Evolutionary conservation across 176 grass and related monocot genomes (phyloP), one percentile per base, ranked within the genome.

Genomic region (Urochloa ruziziensis): DNA sequence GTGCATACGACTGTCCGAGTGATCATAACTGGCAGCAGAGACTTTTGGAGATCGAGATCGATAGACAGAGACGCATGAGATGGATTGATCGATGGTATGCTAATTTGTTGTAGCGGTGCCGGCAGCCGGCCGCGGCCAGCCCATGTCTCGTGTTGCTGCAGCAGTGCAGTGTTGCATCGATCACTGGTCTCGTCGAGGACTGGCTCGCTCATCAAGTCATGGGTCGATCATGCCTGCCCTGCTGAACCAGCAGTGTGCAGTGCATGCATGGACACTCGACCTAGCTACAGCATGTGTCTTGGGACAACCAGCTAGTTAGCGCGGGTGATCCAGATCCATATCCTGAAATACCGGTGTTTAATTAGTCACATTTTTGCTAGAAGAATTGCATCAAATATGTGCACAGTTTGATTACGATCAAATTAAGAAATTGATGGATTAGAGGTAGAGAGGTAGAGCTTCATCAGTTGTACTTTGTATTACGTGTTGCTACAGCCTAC

Each of bases 101-200:
- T 43, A 0, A 10, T 8, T 66, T 67, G 34, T 8, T 60, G 51
- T 48, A 70, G 39, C 75, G n/a, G n/a, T 10, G n/a, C 69, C 43
- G 2, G n/a, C n/a, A n/a, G n/a, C n/a, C n/a, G n/a, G 53, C 25
- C 14, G 40, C 43, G 46, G 44, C 39, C 63, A 39, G 15, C 12
- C 28, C 84, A 60, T 81, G 85, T 56, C 44, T 76, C 29, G 36
- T 77, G 78, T 23, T 81, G 62, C 79, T 59, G 70, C 62, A 53
- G 21, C 24, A 80, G 33, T 25, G 29, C 67, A 57, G 36, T 9
- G 48, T 57, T 42, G 79, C 79, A 28, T 78, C 56, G 6, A 40
- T 40, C 39, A 40, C 53, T 13, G 54, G 28, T 53, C 71, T 79
- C 83, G 6, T 78, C 74, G 28, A 37, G 12, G 18, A 11, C 43